phyloP scores from a whole-genome alignment of 1,139 yeast genomes.

The Pichia sp. region DNA sequence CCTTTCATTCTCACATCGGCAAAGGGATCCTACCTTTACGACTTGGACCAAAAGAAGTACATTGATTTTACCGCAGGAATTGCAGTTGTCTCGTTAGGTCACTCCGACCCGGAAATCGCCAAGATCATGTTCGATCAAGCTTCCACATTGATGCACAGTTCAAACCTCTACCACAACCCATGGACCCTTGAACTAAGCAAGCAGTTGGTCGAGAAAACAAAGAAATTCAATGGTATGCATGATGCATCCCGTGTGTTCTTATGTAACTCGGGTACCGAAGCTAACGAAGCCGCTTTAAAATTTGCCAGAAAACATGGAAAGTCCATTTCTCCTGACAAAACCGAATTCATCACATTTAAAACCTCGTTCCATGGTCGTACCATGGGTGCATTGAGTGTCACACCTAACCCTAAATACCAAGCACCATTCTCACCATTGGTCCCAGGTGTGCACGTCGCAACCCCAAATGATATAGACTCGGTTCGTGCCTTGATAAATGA shows the following conservation, averaged over 20 bases:
- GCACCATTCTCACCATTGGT: slow-evolving; percentile 83
- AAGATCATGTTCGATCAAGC: slow-evolving; percentile 71
- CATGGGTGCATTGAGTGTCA: slow-evolving; percentile 87
- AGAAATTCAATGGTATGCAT: slow-evolving; percentile 68
- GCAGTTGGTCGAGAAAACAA: slow-evolving; percentile 65
- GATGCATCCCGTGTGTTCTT: slow-evolving; percentile 81
- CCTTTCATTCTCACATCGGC: slow-evolving; percentile 65
- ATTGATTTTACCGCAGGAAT: slow-evolving; percentile 93
- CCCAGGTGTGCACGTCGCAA: slow-evolving; percentile 74
- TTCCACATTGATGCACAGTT: slow-evolving; percentile 68
- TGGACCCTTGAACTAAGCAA: slow-evolving; percentile 80
- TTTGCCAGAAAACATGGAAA: slow-evolving; percentile 89
- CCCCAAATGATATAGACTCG: slow-evolving; percentile 53
- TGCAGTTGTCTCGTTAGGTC: slow-evolving; percentile 95
- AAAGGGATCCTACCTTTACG: slow-evolving; percentile 70
- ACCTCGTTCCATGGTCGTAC: slow-evolving; percentile 94
- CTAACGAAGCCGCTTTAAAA: slow-evolving; percentile 95
- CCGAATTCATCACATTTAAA: slow-evolving; percentile 77
- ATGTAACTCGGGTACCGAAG: slow-evolving; percentile 94
- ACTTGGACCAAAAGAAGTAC: slow-evolving; percentile 70
- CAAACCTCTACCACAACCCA: slow-evolving; percentile 79
- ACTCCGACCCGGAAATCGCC: slow-evolving; percentile 69
- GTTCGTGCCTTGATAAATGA: slow-evolving; percentile 58
- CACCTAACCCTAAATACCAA: slow-evolving; percentile 90
- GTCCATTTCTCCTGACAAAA: slow-evolving; percentile 47